These are phyloP conservation scores for Talaromyces sp. DNA, from an alignment of 2,329 filamentous ascomycete genomes.

Conservation along the genomic window DNA sequence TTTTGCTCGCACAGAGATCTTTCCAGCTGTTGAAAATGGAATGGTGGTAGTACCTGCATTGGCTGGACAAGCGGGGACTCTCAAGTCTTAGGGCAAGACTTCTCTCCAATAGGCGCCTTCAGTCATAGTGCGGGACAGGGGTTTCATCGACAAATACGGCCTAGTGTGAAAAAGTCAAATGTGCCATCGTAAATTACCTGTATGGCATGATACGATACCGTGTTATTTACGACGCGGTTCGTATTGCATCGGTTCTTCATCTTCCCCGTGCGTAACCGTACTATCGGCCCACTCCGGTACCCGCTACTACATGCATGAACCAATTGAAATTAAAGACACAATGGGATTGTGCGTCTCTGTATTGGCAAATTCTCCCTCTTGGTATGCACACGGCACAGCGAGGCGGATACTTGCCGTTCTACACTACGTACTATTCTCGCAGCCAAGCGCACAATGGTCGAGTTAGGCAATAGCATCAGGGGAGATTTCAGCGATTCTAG, in stretches of 20 bases:
- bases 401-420: background rate
- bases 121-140: background rate
- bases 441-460: background rate
- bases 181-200: background rate
- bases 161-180: background rate
- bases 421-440: background rate
- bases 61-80: conserved; percentile 6
- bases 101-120: conserved; percentile 4
- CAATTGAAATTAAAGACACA: background rate
- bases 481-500: background rate
- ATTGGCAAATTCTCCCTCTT: background rate
- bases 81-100: conserved; percentile 1
- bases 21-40: conserved; percentile 1
- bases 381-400: background rate
- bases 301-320: background rate
- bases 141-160: background rate
- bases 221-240: background rate
- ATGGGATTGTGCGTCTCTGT: background rate
- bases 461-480: background rate
- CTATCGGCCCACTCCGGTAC: background rate
- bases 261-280: background rate
- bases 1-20: background rate
- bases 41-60: conserved; percentile 14
- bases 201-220: background rate
- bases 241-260: background rate